phyloP scores from a whole-genome alignment of 1,284 basidiomycete species.

The Rhodotorula sp. region DNA sequence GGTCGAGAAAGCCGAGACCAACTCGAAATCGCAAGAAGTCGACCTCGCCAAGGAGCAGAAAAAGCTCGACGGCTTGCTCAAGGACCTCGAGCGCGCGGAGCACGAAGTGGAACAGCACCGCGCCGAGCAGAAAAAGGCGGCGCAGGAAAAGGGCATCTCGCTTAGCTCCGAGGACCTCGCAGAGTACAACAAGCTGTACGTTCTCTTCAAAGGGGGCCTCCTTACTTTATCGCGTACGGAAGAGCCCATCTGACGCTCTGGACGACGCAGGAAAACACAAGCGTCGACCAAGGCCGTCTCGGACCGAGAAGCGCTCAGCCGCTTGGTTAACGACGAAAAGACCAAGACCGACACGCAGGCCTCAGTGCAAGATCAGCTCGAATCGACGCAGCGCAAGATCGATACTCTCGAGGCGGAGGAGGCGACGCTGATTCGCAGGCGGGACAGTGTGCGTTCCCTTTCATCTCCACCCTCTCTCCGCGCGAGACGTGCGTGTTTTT shows the following conservation, averaged over 20 bases:
- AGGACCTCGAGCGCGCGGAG: conserved; percentile 67
- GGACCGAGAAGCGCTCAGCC: conserved; percentile 83
- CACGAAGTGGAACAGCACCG: conserved; percentile 69
- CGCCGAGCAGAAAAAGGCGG: conserved; percentile 74
- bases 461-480: not conserved
- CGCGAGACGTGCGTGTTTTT: not conserved
- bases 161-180: conserved; percentile 79
- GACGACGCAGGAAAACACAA: conserved; percentile 62
- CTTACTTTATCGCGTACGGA: not conserved
- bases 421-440: conserved; percentile 58
- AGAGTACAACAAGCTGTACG: conserved; percentile 81
- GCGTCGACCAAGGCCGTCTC: conserved; percentile 70
- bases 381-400: conserved; percentile 61
- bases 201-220: not conserved
- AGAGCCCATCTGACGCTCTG: not conserved
- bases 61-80: conserved; percentile 60
- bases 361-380: conserved; percentile 59
- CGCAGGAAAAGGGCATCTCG: conserved; percentile 67
- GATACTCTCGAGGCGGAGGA: conserved; percentile 65
- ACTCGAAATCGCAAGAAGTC: conserved; percentile 64
- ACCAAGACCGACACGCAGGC: conserved; percentile 63
- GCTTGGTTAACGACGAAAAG: conserved; percentile 78
- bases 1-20: conserved; percentile 64
- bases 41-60: conserved; percentile 67
- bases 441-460: conserved; percentile 57